phyloP scores from a whole-genome alignment of 176 grass and related monocot genomes.

The barley (Hordeum vulgare) region MorexV3_pseudomolecules_assembly NC_058519.1:570497669-570498168 shows the following conservation, averaged over 20 bases:
- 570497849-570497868: slow-evolving; percentile 85
- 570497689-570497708: background rate
- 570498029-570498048: background rate
- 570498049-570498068: too few relatives aligned
- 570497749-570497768: slow-evolving; percentile 30
- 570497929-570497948: background rate
- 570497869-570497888: slow-evolving; percentile 47
- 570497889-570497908: background rate
- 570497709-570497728: slow-evolving; percentile 37
- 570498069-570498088: too few relatives aligned
- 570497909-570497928: background rate
- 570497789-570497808: slow-evolving; percentile 42
- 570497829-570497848: slow-evolving; percentile 68
- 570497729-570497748: slow-evolving; percentile 34
- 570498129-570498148: too few relatives aligned
- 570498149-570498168: too few relatives aligned
- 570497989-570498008: background rate
- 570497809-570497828: slow-evolving; percentile 83
- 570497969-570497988: background rate
- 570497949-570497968: too few relatives aligned
- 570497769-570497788: slow-evolving; percentile 31
- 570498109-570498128: too few relatives aligned
- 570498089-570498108: too few relatives aligned
- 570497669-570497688: background rate
- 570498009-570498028: background rate